Percentiles rank a stretch among this genome's conserved stretches.
Evolutionary conservation across 176 grass and related monocot species (phyloP).

Genomic region (Tillandsia fasciculata): DNA sequence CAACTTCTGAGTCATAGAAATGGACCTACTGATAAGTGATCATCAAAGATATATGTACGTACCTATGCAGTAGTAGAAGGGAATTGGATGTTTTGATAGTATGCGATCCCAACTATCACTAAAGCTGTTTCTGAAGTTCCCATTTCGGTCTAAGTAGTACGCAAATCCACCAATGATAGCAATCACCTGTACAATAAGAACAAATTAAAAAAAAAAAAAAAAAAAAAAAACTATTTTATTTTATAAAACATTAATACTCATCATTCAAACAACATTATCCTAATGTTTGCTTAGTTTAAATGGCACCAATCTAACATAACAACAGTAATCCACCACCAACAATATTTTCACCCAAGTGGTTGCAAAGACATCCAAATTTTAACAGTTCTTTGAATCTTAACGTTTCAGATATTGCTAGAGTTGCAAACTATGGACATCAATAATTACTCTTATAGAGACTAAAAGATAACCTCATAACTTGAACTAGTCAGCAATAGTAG

Average conservation of each 20-base stretch:
- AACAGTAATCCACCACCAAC: background rate
- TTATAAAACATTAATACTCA: background rate
- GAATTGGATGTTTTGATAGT: slow-evolving; percentile 88
- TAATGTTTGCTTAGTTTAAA: background rate
- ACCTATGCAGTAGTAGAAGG: slow-evolving; percentile 99
- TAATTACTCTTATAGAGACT: background rate
- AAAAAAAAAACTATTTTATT: background rate
- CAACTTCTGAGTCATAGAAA: too few species aligned
- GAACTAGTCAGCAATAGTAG: background rate
- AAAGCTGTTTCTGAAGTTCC: slow-evolving; percentile 89
- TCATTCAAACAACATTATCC: background rate
- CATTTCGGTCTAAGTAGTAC: slow-evolving; percentile 82
- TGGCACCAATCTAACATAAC: background rate
- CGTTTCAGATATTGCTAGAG: background rate
- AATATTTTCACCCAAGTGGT: background rate
- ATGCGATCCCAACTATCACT: slow-evolving; percentile 86
- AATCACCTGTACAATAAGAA: slow-evolving; percentile 47
- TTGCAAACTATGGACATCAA: background rate
- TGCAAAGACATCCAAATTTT: background rate
- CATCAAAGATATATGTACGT: slow-evolving; percentile 25
- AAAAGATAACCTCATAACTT: background rate
- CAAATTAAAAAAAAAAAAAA: background rate
- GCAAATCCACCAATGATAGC: slow-evolving; percentile 61
- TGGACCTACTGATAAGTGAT: background rate
- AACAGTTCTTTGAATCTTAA: background rate